phyloP scores from a whole-genome alignment of 495 filamentous ascomycete genomes.

The Daldinia vernicosa region DNA sequence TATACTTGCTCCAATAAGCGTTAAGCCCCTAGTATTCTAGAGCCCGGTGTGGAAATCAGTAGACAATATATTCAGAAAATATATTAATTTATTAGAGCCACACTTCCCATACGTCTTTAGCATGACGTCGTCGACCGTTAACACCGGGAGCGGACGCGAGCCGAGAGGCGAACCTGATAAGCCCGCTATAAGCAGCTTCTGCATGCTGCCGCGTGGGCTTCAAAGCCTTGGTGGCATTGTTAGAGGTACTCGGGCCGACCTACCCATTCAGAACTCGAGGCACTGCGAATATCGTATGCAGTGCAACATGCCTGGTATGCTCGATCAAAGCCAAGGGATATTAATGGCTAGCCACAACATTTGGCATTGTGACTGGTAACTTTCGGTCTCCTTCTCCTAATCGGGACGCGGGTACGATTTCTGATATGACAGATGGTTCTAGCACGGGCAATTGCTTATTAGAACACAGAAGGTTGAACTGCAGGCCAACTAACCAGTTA shows the following conservation, averaged over 20 bases:
- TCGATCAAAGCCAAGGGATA: conserved; percentile 9
- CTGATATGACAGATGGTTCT: conserved; percentile 17
- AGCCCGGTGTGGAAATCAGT: not conserved
- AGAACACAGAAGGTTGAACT: conserved; percentile 17
- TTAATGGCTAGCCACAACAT: conserved; percentile 19
- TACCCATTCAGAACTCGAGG: conserved; percentile 30
- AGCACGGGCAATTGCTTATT: conserved; percentile 25
- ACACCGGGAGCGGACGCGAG: conserved; percentile 13
- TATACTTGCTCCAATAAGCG: not conserved
- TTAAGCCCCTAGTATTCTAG: not conserved
- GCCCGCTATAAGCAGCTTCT: conserved; percentile 23
- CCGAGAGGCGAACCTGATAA: conserved; percentile 20
- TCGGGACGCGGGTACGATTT: conserved; percentile 13
- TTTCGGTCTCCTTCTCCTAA: conserved; percentile 34
- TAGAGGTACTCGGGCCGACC: conserved; percentile 34
- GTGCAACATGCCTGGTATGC: conserved; percentile 30
- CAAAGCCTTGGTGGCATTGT: conserved; percentile 26
- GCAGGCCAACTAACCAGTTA: conserved; percentile 7
- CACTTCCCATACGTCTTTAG: not conserved
- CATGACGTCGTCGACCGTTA: conserved; percentile 30
- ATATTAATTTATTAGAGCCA: conserved; percentile 16
- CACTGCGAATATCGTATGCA: conserved; percentile 25
- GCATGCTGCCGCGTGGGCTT: conserved; percentile 35
- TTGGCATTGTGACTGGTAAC: conserved; percentile 24
- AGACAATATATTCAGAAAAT: not conserved